Evolutionary conservation across 495 filamentous ascomycete species (phyloP).

Genomic region (Melanomma pulvis-pyrius): DNA sequence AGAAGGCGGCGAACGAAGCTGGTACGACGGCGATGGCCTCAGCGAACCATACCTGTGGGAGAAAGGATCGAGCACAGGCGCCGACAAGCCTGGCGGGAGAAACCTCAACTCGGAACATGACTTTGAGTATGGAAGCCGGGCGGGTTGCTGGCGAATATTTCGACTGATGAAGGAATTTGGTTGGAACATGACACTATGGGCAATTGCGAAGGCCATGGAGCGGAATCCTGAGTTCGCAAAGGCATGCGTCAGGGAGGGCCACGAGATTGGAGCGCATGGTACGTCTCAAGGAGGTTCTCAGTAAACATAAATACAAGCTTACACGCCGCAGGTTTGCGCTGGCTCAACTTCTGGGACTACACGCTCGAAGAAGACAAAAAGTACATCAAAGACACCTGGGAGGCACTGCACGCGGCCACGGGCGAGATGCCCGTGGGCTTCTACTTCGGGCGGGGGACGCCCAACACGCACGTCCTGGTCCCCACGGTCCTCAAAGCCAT

Average conservation of each 20-base stretch:
- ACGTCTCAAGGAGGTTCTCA: background rate
- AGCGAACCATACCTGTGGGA: slow-evolving; percentile 44
- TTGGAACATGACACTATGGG: slow-evolving; percentile 42
- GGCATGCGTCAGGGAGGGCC: slow-evolving; percentile 38
- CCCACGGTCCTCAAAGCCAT: slow-evolving; percentile 38
- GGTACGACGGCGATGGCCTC: slow-evolving; percentile 39
- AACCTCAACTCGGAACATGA: slow-evolving; percentile 44
- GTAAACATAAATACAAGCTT: background rate
- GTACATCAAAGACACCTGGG: slow-evolving; percentile 41
- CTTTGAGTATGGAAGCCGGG: slow-evolving; percentile 43
- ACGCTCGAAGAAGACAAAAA: slow-evolving; percentile 38
- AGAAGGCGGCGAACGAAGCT: slow-evolving; percentile 41
- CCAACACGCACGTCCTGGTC: slow-evolving; percentile 38
- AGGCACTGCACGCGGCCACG: slow-evolving; percentile 37
- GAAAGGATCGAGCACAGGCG: slow-evolving; percentile 38
- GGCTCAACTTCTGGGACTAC: slow-evolving; percentile 44
- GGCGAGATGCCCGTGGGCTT: slow-evolving; percentile 42
- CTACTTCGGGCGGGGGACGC: slow-evolving; percentile 43
- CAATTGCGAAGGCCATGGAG: slow-evolving; percentile 41
- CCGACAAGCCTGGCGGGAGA: slow-evolving; percentile 34
- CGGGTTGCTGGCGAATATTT: slow-evolving; percentile 41
- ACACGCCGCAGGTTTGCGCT: slow-evolving; percentile 23
- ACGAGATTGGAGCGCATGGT: slow-evolving; percentile 44
- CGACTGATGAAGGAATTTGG: slow-evolving; percentile 42
- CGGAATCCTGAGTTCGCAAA: slow-evolving; percentile 39